These are phyloP conservation scores for Bullera alba DNA, from an alignment of 768 basidiomycete genomes.

Conservation along the genomic window DNA sequence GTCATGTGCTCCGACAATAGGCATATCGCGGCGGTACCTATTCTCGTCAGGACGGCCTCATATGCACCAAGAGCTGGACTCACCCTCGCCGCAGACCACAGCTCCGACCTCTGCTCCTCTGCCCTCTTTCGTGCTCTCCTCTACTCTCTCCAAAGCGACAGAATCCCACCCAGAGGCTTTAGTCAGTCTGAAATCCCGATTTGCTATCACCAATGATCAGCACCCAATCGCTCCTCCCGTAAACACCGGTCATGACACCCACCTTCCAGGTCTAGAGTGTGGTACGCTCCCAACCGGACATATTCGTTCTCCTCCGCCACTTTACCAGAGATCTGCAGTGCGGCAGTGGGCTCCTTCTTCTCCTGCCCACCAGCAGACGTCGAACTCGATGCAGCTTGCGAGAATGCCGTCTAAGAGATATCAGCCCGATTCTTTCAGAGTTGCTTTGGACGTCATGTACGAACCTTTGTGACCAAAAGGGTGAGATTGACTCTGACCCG, in stretches of 20 bases:
- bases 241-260: conserved; percentile 1
- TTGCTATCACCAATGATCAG: conserved; percentile 47
- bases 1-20: conserved; percentile 96
- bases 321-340: conserved; percentile 77
- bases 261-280: conserved; percentile 84
- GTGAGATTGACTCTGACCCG: conserved; percentile 80
- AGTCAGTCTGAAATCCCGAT: conserved; percentile 82
- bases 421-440: neutral
- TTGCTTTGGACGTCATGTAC: too few species aligned
- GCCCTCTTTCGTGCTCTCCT: conserved; percentile 86
- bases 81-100: conserved; percentile 87
- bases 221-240: neutral
- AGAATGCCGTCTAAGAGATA: conserved; percentile 53
- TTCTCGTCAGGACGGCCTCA: neutral
- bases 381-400: conserved; percentile 56
- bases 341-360: conserved; percentile 40
- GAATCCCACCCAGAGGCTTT: conserved; percentile 83
- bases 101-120: conserved; percentile 94
- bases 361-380: conserved; percentile 38
- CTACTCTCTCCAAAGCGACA: conserved; percentile 68
- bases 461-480: conserved; percentile 66
- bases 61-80: conserved; percentile 5
- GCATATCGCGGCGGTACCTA: conserved; percentile 83
- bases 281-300: conserved; percentile 86
- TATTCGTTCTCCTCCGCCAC: conserved; percentile 79